Evolutionary conservation across 2,329 filamentous ascomycete genomes (phyloP), one percentile per base, ranked within the genome.

Genomic region (Tolypocladium endophyticum): DNA sequence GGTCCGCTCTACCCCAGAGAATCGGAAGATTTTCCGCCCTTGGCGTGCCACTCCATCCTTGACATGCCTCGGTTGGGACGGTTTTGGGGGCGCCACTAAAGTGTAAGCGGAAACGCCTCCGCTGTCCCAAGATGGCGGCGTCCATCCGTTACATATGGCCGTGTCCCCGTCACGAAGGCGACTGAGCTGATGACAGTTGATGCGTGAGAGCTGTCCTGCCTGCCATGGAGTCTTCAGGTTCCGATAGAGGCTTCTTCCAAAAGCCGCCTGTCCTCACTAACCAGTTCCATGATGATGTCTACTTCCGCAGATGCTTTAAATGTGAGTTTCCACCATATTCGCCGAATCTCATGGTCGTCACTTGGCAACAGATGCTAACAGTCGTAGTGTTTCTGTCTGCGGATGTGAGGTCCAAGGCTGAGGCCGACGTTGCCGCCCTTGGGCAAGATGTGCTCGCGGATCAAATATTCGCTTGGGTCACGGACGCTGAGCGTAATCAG

Each of bases 401-500:
- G 3, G 61, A 73, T 1, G 62, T 82, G 7, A 67, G 73, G 20
- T 67, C 68, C 1, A 64, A 74, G 39, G 74, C 78, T 41, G 70
- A 73, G 56, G 70, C 73, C 2, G 79, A 81, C 59, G 71, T 83
- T 16, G 70, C 74, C 9, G 66, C 72, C 11, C 75, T 86, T 36
- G 82, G 78, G 52, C 70, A 78, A 23, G 76, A 81, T 35, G 81
- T 85, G 12, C 71, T 88, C 30, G 77, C 79, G 0, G 76, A 79
- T 25, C 69, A 77, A 54, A 73, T 86, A n/a, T 79, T 88, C 53
- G 69, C 77, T 62, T 83, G 78, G 72, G 71, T 87, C 23, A 81
- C 81, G 0, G 84, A 90, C 68, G 82, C 87, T 0, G 87, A 90
- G 70, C 78, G 75, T 50, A 86, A 88, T 63, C 79, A 82, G 53